phyloP scores from a whole-genome alignment of 345 rosid species.

The Citrus reticulata region DNA sequence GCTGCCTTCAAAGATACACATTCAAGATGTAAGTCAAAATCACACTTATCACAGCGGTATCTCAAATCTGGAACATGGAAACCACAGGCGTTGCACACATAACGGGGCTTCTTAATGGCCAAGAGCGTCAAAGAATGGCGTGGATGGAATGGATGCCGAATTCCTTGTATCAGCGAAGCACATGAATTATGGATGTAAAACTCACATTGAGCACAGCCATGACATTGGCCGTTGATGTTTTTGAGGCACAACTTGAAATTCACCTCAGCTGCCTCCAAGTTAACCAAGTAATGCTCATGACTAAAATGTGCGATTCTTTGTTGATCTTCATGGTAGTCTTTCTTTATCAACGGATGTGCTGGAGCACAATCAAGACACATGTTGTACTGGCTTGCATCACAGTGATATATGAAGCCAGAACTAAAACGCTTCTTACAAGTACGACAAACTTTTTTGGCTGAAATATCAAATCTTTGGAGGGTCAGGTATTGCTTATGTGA shows the following conservation, averaged over 20 bases:
- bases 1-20: background rate
- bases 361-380: background rate
- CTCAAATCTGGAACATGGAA: background rate
- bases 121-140: background rate
- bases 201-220: background rate
- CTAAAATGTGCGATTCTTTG: background rate
- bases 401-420: background rate
- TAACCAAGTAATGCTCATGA: background rate
- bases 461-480: no score
- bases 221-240: background rate
- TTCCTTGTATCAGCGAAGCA: background rate
- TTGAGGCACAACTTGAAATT: background rate
- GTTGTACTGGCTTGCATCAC: background rate
- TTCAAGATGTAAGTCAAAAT: background rate
- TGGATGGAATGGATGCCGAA: background rate
- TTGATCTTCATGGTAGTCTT: background rate
- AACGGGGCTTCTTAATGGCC: no score
- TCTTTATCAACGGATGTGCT: background rate
- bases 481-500: background rate
- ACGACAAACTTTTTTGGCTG: no score
- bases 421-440: background rate
- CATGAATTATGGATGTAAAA: background rate
- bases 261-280: background rate
- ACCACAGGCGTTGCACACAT: background rate
- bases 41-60: background rate